Percentiles rank a stretch among this genome's conserved stretches.
These are phyloP conservation scores for Gracilaria domingensis DNA, from an alignment of 23 red algal species.

Conservation along the genomic window DNA sequence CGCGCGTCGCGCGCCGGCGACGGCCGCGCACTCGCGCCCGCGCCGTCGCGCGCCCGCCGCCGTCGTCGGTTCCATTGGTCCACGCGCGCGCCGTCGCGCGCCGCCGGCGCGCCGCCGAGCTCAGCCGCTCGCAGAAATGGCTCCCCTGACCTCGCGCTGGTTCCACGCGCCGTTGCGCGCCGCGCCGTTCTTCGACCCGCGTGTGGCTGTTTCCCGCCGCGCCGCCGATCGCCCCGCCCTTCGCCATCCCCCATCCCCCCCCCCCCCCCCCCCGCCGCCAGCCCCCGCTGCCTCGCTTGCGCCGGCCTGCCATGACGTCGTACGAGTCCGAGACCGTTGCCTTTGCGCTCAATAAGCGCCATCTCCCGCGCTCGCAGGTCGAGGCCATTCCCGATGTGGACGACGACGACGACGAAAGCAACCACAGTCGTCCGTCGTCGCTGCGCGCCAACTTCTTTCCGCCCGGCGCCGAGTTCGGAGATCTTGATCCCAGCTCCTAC, in stretches of 20 bases:
- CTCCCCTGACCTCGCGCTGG: background rate
- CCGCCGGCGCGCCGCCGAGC: background rate
- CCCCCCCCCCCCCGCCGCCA: background rate
- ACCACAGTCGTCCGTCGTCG: conserved; percentile 26
- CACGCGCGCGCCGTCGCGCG: background rate
- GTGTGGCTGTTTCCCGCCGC: background rate
- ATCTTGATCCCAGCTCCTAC: conserved; percentile 7
- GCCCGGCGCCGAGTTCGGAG: conserved; percentile 38
- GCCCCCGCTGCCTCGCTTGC: too few relatives aligned
- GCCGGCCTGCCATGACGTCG: conserved; percentile 74
- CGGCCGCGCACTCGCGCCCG: background rate
- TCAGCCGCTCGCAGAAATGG: background rate
- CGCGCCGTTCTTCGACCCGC: background rate
- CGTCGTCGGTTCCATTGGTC: background rate
- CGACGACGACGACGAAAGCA: conserved; percentile 48
- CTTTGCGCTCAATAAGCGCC: conserved; percentile 85
- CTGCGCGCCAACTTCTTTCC: conserved; percentile 91
- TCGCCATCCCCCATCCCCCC: conserved; percentile 5
- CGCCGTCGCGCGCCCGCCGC: background rate
- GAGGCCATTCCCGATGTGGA: conserved; percentile 83
- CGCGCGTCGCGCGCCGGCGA: too few relatives aligned
- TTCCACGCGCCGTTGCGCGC: background rate
- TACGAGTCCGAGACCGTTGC: conserved; percentile 58
- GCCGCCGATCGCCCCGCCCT: background rate
- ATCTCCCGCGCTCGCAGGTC: conserved; percentile 75